phyloP scores from a whole-genome alignment of 2,329 filamentous ascomycete species.

The Niveomyces coronatus region DNA sequence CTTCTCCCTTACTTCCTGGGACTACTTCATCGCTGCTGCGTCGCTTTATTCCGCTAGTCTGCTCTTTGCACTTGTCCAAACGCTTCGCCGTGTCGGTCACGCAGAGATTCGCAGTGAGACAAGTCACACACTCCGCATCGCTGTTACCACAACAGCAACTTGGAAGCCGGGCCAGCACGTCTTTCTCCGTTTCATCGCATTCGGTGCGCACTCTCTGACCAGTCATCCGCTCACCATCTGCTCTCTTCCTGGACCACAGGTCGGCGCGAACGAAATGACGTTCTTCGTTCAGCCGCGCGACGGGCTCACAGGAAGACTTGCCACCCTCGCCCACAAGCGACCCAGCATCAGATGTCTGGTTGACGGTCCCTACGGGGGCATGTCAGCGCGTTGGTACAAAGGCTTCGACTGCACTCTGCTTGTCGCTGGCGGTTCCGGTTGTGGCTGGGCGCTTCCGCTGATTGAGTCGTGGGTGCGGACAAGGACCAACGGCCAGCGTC shows the following conservation, averaged over 20 bases:
- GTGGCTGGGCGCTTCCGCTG: slow-evolving; percentile 39
- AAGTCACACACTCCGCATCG: slow-evolving; percentile 28
- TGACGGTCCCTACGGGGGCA: slow-evolving; percentile 50
- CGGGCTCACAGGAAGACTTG: slow-evolving; percentile 39
- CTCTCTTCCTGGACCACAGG: slow-evolving; percentile 28
- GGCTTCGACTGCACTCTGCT: slow-evolving; percentile 34
- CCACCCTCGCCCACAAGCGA: slow-evolving; percentile 24
- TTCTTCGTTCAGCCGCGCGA: slow-evolving; percentile 42
- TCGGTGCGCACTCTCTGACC: slow-evolving; percentile 33
- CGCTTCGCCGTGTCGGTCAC: slow-evolving; percentile 36
- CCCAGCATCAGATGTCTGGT: slow-evolving; percentile 32
- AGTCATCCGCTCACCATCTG: slow-evolving; percentile 47
- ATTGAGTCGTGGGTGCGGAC: slow-evolving; percentile 26
- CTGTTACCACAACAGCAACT: slow-evolving; percentile 29
- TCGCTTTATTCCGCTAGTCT: slow-evolving; percentile 18
- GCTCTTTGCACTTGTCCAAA: slow-evolving; percentile 39
- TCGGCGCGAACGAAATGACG: slow-evolving; percentile 28
- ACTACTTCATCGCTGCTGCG: slow-evolving; percentile 50
- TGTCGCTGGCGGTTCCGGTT: slow-evolving; percentile 46
- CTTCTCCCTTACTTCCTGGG: slow-evolving; percentile 44
- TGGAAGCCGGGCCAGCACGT: slow-evolving; percentile 46
- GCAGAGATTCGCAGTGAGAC: slow-evolving; percentile 30
- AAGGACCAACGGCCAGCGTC: background rate
- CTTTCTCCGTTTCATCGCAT: slow-evolving; percentile 40
- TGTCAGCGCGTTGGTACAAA: slow-evolving; percentile 25